phyloP scores from a whole-genome alignment of 2,329 filamentous ascomycete genomes.

The Domatiomyces globalis region DNA sequence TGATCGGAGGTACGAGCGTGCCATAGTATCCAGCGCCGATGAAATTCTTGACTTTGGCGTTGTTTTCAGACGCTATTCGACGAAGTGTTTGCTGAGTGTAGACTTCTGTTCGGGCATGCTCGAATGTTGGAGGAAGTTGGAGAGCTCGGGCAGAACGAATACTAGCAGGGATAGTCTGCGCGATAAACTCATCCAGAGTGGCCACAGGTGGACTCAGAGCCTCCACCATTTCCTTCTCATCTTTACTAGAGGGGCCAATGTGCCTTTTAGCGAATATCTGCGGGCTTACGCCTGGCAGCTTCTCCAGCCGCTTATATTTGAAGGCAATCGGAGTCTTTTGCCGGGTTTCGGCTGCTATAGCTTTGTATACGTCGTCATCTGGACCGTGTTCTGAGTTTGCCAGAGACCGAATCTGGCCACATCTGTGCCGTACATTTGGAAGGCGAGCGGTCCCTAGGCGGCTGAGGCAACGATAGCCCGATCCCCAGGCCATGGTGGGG shows the following conservation, averaged over 20 bases:
- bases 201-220: constrained; percentile 58
- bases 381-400: neutral
- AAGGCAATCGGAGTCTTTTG: neutral
- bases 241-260: constrained; percentile 86
- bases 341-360: neutral
- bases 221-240: constrained; percentile 80
- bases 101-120: constrained; percentile 29
- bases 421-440: neutral
- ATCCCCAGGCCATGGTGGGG: neutral
- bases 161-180: constrained; percentile 66
- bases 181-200: constrained; percentile 67
- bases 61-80: constrained; percentile 41
- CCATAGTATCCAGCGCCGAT: constrained; percentile 82
- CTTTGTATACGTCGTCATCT: neutral
- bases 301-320: neutral
- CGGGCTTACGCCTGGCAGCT: neutral
- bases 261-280: constrained; percentile 45
- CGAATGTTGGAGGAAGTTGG: constrained; percentile 30
- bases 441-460: neutral
- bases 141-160: constrained; percentile 52
- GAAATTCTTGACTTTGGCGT: constrained; percentile 35
- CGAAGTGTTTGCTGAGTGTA: constrained; percentile 32
- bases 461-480: neutral
- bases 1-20: constrained; percentile 74
- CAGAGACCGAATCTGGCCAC: neutral